These are phyloP conservation scores for Allomyces arbusculus DNA, from an alignment of 192 early-diverging fungal species.

Conservation along the genomic window DNA sequence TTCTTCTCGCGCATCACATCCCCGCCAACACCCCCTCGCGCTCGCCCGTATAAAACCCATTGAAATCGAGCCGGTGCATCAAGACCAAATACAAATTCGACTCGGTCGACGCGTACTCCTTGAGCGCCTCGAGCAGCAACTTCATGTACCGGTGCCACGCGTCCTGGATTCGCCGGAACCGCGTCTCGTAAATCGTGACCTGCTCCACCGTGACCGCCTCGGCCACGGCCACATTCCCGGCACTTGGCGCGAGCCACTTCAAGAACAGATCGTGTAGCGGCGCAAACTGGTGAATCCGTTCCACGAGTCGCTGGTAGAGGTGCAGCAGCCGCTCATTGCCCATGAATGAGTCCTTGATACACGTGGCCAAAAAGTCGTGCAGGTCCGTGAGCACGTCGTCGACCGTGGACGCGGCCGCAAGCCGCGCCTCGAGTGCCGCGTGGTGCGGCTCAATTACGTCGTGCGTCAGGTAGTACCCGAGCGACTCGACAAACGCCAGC, in stretches of 20 bases:
- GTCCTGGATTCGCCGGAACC: conserved; percentile 14
- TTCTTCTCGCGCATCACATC: too few relatives aligned
- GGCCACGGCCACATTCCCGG: neutral
- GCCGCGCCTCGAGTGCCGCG: conserved; percentile 37
- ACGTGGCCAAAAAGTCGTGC: conserved; percentile 63
- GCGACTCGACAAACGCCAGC: conserved; percentile 78
- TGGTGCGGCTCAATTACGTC: conserved; percentile 89
- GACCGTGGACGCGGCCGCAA: conserved; percentile 52
- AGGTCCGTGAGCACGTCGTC: conserved; percentile 68
- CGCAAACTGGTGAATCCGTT: neutral
- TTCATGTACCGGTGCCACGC: conserved; percentile 44
- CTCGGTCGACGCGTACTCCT: conserved; percentile 52
- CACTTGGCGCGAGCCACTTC: conserved; percentile 6
- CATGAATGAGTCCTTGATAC: conserved; percentile 77
- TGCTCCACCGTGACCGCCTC: neutral
- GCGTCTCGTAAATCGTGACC: conserved; percentile 20
- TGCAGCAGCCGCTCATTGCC: conserved; percentile 57
- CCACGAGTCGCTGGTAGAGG: neutral
- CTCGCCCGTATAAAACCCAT: conserved; percentile 42
- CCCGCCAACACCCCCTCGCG: neutral
- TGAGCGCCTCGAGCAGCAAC: conserved; percentile 52
- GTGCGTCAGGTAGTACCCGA: conserved; percentile 69
- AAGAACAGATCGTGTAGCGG: neutral
- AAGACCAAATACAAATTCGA: conserved; percentile 38
- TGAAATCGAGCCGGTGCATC: conserved; percentile 51